A percentile compares a stretch with the other conserved stretches of the same genome.
Conservation (phyloP, 306 rosid species). For the Morella rubra region DNA sequence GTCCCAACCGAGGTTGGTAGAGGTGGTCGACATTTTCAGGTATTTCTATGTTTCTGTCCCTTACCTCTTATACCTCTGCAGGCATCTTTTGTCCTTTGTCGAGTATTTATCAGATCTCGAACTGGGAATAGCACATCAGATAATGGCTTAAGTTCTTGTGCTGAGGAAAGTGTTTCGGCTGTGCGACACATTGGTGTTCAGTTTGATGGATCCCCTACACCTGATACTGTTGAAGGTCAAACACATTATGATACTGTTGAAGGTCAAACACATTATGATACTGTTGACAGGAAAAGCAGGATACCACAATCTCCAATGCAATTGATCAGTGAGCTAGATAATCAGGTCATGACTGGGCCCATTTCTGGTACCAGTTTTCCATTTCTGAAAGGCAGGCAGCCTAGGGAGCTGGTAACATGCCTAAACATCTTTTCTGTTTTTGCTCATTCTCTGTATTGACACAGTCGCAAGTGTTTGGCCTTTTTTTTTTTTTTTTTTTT, state of each 20-base stretch:
- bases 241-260: conserved; percentile 27
- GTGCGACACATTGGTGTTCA: conserved; percentile 58
- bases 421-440: not conserved
- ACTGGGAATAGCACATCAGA: conserved; percentile 37
- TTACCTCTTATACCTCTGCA: conserved; percentile 28
- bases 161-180: conserved; percentile 52
- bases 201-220: conserved; percentile 33
- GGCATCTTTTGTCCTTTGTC: conserved; percentile 64
- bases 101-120: conserved; percentile 46
- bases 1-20: not conserved
- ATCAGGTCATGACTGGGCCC: no score
- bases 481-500: not conserved
- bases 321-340: no score
- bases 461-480: not conserved
- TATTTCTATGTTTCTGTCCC: conserved; percentile 4
- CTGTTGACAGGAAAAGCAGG: no score
- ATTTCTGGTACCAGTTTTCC: conserved; percentile 28
- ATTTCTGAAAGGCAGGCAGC: conserved; percentile 14
- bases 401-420: conserved; percentile 36
- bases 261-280: no score
- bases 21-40: conserved; percentile 1
- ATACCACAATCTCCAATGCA: no score
- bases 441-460: conserved; percentile 2
- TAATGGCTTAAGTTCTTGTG: conserved; percentile 53
- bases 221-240: conserved; percentile 30